Evolutionary conservation across 306 rosid genomes (phyloP), one percentile per base, ranked within the genome.

Genomic region (Acacia melanoxylon): DNA sequence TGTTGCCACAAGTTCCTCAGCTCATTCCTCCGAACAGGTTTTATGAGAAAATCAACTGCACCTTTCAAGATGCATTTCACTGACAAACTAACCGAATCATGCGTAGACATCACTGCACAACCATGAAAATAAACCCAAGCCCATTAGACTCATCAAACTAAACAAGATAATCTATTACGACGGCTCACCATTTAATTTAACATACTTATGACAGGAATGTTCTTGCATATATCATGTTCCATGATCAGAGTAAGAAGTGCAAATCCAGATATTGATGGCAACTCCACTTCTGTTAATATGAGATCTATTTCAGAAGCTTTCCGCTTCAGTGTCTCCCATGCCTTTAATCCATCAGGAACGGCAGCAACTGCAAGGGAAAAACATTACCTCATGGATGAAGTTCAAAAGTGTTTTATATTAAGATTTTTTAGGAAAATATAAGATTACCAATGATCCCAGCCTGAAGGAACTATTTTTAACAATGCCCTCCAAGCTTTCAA

Each of bases 1-100:
- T 94, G 98, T 78, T 94, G 98, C 98, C 98, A 94, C 65, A 94
- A 79, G 88, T 91, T 91, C 86, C 83, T 87, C 20, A 94, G 82
- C 91, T 94, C 98, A 85, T 94, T 94, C 82, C 83, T 88, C 81
- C 98, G 86, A 67, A 94, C 78, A 76, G 97, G 98, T 86, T 94
- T 94, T 66, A 91, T 88, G 72, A 94, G 90, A 89, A 90, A 94
- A 85, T 94, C 98, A 1, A 86, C 88, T 0, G 97, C 98, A 52
- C 98, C 98, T 84, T 88, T 89, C 27, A 87, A 79, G 93, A 94
- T 94, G 84, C 92, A 94, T 29, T 92, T 89, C 85, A 86, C 83
- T 24, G 86, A 94, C 83, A 77, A 86, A 78, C 90, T 85, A 75
- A 85, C 76, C 29, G 98, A 90, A 75, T 94, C 94, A 2, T 87